Percentiles rank a stretch among this genome's conserved stretches.
phyloP scores from a whole-genome alignment of 2,329 filamentous ascomycete genomes.

The Ilyonectria mors-panacis region DNA sequence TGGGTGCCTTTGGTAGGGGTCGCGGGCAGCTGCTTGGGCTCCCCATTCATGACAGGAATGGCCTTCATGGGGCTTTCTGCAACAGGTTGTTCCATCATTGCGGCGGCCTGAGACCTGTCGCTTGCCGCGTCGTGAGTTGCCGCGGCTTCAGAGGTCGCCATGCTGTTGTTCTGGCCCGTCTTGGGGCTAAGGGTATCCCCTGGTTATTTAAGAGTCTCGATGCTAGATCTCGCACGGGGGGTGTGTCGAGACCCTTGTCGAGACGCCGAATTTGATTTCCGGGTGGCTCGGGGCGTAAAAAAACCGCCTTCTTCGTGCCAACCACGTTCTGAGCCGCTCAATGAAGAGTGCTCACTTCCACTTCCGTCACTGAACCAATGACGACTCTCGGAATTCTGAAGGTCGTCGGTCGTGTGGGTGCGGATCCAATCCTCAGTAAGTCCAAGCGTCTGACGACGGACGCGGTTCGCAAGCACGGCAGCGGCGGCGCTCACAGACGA shows the following conservation, averaged over 20 bases:
- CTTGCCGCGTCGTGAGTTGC: constrained; percentile 47
- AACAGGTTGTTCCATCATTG: constrained; percentile 45
- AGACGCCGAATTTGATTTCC: constrained; percentile 43
- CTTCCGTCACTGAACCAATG: constrained; percentile 86
- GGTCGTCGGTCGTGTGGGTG: constrained; percentile 82
- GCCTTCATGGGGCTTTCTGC: constrained; percentile 46
- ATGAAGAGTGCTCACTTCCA: constrained; percentile 81
- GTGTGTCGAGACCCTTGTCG: constrained; percentile 56
- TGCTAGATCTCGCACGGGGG: constrained; percentile 66
- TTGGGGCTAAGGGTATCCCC: constrained; percentile 47
- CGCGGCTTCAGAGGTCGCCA: constrained; percentile 52
- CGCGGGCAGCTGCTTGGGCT: constrained; percentile 48
- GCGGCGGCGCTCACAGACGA: constrained; percentile 67
- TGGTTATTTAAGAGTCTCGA: constrained; percentile 69
- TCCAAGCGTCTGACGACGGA: constrained; percentile 70
- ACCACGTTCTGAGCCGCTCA: constrained; percentile 75
- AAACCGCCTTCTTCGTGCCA: constrained; percentile 66
- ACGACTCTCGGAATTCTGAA: constrained; percentile 75
- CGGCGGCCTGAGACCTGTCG: constrained; percentile 46
- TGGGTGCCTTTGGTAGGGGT: constrained; percentile 55
- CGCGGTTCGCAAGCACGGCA: constrained; percentile 75
- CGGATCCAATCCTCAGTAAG: constrained; percentile 90
- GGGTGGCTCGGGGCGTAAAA: constrained; percentile 62
- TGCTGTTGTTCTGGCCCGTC: constrained; percentile 50
- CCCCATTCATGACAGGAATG: constrained; percentile 44